phyloP scores from a whole-genome alignment of 805 yeast genomes.

The Candida fluviatilis region DNA sequence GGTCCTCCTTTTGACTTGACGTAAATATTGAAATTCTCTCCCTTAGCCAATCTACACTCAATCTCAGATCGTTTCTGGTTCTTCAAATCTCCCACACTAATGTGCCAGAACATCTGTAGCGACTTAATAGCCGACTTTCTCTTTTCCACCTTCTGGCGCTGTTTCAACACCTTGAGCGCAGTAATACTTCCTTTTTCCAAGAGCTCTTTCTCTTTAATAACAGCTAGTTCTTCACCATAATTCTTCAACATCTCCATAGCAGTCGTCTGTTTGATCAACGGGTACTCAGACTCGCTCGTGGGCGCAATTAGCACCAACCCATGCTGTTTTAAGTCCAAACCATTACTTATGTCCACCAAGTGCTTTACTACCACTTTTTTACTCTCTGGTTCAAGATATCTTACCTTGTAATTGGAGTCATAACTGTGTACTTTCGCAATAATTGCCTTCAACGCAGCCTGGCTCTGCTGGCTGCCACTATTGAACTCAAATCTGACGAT shows the following conservation, averaged over 20 bases:
- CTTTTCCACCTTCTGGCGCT: conserved; percentile 27
- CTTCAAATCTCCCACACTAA: conserved; percentile 33
- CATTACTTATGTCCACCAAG: conserved; percentile 31
- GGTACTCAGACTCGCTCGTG: conserved; percentile 14
- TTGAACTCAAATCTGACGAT: conserved; percentile 16
- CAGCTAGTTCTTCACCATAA: conserved; percentile 30
- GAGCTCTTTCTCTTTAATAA: conserved; percentile 24
- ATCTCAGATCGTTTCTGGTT: conserved; percentile 36
- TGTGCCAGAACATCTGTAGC: conserved; percentile 33
- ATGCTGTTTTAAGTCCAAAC: conserved; percentile 18
- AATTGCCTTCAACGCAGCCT: conserved; percentile 22
- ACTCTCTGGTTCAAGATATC: conserved; percentile 20
- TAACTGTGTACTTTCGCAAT: conserved; percentile 17
- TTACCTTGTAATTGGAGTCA: conserved; percentile 20
- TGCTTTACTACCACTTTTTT: conserved; percentile 18
- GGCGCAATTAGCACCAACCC: conserved; percentile 23
- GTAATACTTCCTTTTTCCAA: conserved; percentile 30
- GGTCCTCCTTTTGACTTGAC: conserved; percentile 2
- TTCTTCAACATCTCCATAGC: conserved; percentile 29
- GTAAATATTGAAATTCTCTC: conserved; percentile 27
- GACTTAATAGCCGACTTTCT: conserved; percentile 33
- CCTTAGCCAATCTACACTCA: conserved; percentile 23
- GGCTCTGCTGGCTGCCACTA: conserved; percentile 24
- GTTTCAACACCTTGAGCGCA: conserved; percentile 24
- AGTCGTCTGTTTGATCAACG: conserved; percentile 24